phyloP scores from a whole-genome alignment of 306 rosid species.

The Prunus mume region DNA sequence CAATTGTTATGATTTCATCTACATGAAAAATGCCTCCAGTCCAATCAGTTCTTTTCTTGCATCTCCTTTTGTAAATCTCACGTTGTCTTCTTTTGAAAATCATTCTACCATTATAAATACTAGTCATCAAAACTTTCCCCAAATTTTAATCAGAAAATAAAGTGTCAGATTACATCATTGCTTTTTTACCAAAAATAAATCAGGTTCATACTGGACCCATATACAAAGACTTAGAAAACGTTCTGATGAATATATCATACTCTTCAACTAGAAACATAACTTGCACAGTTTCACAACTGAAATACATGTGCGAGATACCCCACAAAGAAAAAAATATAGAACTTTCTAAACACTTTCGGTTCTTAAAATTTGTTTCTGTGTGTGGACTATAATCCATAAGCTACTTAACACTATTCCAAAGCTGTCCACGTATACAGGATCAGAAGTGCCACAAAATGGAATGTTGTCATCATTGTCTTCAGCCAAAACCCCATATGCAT shows the following conservation, averaged over 20 bases:
- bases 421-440: constrained; percentile 10
- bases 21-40: neutral
- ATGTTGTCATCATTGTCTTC: neutral
- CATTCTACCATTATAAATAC: neutral
- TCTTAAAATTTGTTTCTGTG: neutral
- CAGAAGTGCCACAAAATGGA: neutral
- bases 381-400: neutral
- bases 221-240: neutral
- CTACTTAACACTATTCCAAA: neutral
- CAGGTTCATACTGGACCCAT: neutral
- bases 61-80: neutral
- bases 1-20: neutral
- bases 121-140: neutral
- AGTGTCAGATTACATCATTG: neutral
- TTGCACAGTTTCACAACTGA: neutral
- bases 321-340: neutral
- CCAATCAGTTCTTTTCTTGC: neutral
- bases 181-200: too few relatives aligned
- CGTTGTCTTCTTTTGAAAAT: neutral
- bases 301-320: neutral
- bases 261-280: neutral
- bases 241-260: too few relatives aligned
- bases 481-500: neutral
- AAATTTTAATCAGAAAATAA: neutral
- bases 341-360: neutral